Evolutionary conservation across 371 early-diverging fungal species (phyloP), one percentile per base, ranked within the genome.

Genomic region (Rhizopus stolonifer): DNA sequence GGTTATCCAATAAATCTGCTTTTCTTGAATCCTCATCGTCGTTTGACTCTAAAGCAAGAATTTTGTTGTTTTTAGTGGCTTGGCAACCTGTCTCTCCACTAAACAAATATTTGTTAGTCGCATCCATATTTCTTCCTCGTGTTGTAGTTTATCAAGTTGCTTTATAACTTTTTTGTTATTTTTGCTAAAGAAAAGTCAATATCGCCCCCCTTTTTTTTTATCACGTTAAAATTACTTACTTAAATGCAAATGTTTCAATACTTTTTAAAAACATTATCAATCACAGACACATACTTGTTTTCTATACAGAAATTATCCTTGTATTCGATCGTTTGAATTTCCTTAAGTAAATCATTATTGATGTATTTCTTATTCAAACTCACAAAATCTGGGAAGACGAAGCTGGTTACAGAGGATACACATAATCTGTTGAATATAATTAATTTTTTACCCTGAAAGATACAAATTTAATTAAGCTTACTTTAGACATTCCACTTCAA

Each of bases 61-160:
- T 39, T 39, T 39, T 39, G 40, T 39, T 39, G 40, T 39, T 1
- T 39, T 39, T 39, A 39, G 40, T 39, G 40, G 8, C 40, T 17
- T 39, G 40, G 17, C 40, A 39, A 19, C 40, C 40, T n/a, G 40
- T n/a, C 17, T 39, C 40, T 39, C 40, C 40, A 39, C 40, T 39
- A 39, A n/a, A 39, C n/a, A n/a, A n/a, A n/a, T n/a, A n/a, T n/a
- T n/a, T n/a, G n/a, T n/a, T n/a, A n/a, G n/a, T n/a, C n/a, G n/a
- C n/a, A n/a, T n/a, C 1, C 31, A 39, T 17, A 7, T 19, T 39
- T 39, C 40, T 39, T 39, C 40, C 8, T 39, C 40, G 17, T 39
- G 17, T 39, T 39, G 40, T 39, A 39, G 17, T 17, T 39, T 39
- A 17, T 39, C 40, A 17, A 39, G 40, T 13, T 39, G 40, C 14